Base-by-base conservation (phyloP, 2,329 filamentous ascomycete genomes). In the Gyromitra esculenta region DNA sequence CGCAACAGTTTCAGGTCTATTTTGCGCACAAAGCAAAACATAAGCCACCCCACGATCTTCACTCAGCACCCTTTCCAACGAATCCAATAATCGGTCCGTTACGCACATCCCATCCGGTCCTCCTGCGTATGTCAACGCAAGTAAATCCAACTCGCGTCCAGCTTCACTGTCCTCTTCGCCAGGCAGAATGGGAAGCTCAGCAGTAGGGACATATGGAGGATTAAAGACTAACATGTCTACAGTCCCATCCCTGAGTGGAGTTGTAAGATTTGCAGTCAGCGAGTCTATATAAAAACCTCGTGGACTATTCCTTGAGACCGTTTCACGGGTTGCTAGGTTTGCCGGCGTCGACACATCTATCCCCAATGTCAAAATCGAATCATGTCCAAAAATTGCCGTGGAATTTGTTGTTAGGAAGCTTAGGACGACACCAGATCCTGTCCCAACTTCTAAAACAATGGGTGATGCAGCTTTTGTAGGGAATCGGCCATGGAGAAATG, bases 181-280 rank as follows among this genome's bases (percentile, higher is more conserved):
- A 82, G 87, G 84, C 45, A 88, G 83, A 31, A 84, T 82, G 0
- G 95, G 94, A 75, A 96, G 84, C 52, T 90, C 88, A 35, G 91
- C 87, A 1, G 94, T 96, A 1, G 96, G 96, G 13, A 99, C 96
- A 82, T 99, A 99, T 0, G 96, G 96, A 68, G 96, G 96, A 82
- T 99, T 99, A 87, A 98, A 99, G 37, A 99, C 88, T 78, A 99
- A 87, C 9, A 99, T 87, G 82, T 99, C 96, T 4, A 97, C 87
- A 50, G 84, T 84, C 1, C 86, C 85, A 0, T 85, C 82, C 6
- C 87, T 87, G 52, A 96, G 84, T 0, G 90, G 85, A 1, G 87
- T 83, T 3, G 87, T 86, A 0, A 99, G 86, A 82, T 98, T 93
- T 1, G 89, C 91, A 75, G 89, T 89, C 35, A 91, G 82, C 18